Evolutionary conservation across 352 stramenopile genomes (phyloP), one percentile per base, ranked within the genome.

Genomic region (Paralagenidium karlingii): DNA sequence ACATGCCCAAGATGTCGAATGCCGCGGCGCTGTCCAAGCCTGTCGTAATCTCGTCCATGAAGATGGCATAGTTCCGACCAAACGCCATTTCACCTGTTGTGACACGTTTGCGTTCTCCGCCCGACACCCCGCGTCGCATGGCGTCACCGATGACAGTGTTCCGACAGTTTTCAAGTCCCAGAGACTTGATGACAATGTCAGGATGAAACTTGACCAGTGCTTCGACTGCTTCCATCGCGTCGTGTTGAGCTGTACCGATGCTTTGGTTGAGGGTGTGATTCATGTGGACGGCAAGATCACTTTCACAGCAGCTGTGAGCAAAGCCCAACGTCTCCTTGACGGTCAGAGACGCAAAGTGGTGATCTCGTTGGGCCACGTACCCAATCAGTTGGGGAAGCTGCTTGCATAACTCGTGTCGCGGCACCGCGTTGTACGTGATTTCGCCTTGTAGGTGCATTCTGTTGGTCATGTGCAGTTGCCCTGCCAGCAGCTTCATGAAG

Each of bases 91-190:
- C 73, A 38, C 69, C 55, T 46, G 87, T 86, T 38, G 88, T 94
- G 28, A 94, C 68, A 8, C 87, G 63, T 58, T 96, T 96, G 47
- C 74, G 78, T 55, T 96, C 80, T 12, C 87, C 87, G 18, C 84
- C 87, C 0, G 62, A 87, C 12, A 94, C 55, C 3, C 68, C 70
- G 13, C 68, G 63, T 4, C 70, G 37, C 53, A 78, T 75, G 19
- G 37, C 58, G 38, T 73, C 63, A 5, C 70, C 65, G 4, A 83
- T 45, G 34, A 84, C 63, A 0, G 71, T 82, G 43, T 84, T 40
- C 24, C 55, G 26, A 31, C 54, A 65, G 13, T 54, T 65, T 15
- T 40, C 20, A 34, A 80, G 58, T 12, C 63, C 59, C 5, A 71
- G 22, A n/a, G 60, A 56, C 13, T 58, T 39, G 1, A 43, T 60